Base-by-base conservation (phyloP, 2,329 filamentous ascomycete genomes). In the Phyllachora maydis region DNA sequence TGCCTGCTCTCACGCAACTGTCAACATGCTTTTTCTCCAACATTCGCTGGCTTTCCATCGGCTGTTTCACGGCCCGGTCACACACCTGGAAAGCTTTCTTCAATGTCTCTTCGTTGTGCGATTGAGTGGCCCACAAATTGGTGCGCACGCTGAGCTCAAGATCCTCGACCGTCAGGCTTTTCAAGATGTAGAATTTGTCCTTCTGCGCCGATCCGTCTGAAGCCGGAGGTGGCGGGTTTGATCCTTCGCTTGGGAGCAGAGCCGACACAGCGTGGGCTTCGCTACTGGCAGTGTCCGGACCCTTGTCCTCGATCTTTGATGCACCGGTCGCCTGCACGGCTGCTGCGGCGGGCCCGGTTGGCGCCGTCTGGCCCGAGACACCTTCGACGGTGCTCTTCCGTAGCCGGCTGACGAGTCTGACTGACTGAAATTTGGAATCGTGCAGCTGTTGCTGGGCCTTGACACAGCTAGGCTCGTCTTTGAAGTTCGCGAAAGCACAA, bases 401-500 rank as follows among this genome's bases (percentile, higher is more conserved):
- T 24, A 92, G 48, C 23, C 85, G 65, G 42, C 83, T 91, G 8
- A 93, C 83, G 4, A 95, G 59, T 14, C 79, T 66, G 11, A 88
- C 76, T 0, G 78, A 73, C 36, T 85, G 69, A 36, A 93, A 93
- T 26, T 74, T 72, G 2, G 82, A 91, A 39, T 95, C 83, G 43
- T 95, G 81, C 21, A 95, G 74, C 34, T 78, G 70, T 21, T 69
- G 62, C 52, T 92, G 78, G 0, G 85, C 85, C 6, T 65, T 59
- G 5, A 64, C 50, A 40, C 82, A 93, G 4, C 69, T 67, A 3
- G 56, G 50, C 37, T 92, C 82, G 23, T 79, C 75, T 31, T 72
- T 77, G 44, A 90, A 95, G 40, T 95, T 95, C 33, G 91, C 81
- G 50, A 95, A 95, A 0, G 83, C 85, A 40, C 85, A 95, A 41